Percentiles rank a stretch among this genome's conserved stretches.
phyloP scores from a whole-genome alignment of 495 filamentous ascomycete species.

The Hyaloscypha finlandica region DNA sequence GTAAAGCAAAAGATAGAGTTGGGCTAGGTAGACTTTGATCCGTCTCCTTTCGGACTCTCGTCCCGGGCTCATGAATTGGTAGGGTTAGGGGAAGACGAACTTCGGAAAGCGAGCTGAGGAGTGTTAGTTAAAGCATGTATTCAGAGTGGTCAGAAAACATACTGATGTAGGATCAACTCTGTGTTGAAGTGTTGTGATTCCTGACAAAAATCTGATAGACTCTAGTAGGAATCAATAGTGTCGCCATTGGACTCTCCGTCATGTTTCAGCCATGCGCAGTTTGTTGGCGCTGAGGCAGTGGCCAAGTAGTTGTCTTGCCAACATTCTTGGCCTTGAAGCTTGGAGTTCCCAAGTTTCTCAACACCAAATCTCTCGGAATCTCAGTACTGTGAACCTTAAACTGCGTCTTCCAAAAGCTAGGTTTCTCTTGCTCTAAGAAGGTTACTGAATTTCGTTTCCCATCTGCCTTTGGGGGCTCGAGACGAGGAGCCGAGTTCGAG shows the following conservation, averaged over 20 bases:
- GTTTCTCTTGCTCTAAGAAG: background rate
- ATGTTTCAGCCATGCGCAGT: background rate
- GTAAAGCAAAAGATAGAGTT: no score
- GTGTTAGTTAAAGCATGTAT: no score
- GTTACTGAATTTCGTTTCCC: slow-evolving; percentile 7
- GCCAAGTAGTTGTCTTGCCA: background rate
- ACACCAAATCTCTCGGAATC: background rate
- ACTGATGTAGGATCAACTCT: no score
- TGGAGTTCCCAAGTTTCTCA: background rate
- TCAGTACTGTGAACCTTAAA: background rate
- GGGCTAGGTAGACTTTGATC: no score
- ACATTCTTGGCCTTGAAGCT: background rate
- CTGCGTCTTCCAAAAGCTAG: background rate
- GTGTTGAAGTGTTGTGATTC: no score
- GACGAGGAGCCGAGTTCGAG: slow-evolving; percentile 5
- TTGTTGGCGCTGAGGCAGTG: background rate
- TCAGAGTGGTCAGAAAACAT: no score
- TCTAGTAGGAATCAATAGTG: background rate
- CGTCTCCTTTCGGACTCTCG: no score
- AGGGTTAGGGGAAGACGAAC: no score
- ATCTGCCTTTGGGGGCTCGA: background rate
- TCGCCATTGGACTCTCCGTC: background rate
- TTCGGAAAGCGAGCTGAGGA: no score
- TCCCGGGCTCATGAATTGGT: no score
- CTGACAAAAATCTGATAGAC: no score